These are phyloP conservation scores for Periconia sp. DNA, from an alignment of 2,329 filamentous ascomycete species.

Conservation along the genomic window DNA sequence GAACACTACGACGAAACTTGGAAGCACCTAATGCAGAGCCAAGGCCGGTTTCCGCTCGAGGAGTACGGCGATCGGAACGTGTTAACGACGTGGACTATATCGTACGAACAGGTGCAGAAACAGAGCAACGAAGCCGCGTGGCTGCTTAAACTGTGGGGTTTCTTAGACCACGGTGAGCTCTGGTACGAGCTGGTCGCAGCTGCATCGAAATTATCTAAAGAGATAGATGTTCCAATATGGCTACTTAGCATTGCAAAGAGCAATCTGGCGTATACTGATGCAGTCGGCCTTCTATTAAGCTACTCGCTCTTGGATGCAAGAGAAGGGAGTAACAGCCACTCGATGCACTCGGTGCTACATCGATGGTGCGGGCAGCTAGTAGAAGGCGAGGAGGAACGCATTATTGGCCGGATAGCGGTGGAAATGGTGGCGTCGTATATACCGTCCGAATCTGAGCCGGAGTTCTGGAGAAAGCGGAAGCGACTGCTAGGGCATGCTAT, in stretches of 20 bases:
- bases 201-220: slow-evolving; percentile 2
- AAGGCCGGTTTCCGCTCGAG: slow-evolving; percentile 27
- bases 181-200: slow-evolving; percentile 28
- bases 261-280: slow-evolving; percentile 18
- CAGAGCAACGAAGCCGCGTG: slow-evolving; percentile 21
- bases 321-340: slow-evolving; percentile 16
- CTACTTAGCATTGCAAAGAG: slow-evolving; percentile 11
- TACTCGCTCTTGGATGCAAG: slow-evolving; percentile 23
- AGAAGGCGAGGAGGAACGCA: slow-evolving; percentile 13
- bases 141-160: slow-evolving; percentile 32
- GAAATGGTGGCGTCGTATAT: slow-evolving; percentile 14
- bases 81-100: slow-evolving; percentile 33
- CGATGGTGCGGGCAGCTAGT: slow-evolving; percentile 13
- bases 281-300: slow-evolving; percentile 19
- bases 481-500: slow-evolving; percentile 14
- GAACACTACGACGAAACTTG: slow-evolving; percentile 34
- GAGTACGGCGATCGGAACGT: slow-evolving; percentile 36
- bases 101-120: slow-evolving; percentile 27
- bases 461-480: slow-evolving; percentile 17
- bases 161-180: slow-evolving; percentile 24
- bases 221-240: slow-evolving; percentile 9
- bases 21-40: slow-evolving; percentile 26
- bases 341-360: slow-evolving; percentile 22
- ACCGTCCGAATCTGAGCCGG: slow-evolving; percentile 8
- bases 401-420: slow-evolving; percentile 12